Conservation (phyloP, 148 eudicot species). For the Vaccinium myrtillus region DNA sequence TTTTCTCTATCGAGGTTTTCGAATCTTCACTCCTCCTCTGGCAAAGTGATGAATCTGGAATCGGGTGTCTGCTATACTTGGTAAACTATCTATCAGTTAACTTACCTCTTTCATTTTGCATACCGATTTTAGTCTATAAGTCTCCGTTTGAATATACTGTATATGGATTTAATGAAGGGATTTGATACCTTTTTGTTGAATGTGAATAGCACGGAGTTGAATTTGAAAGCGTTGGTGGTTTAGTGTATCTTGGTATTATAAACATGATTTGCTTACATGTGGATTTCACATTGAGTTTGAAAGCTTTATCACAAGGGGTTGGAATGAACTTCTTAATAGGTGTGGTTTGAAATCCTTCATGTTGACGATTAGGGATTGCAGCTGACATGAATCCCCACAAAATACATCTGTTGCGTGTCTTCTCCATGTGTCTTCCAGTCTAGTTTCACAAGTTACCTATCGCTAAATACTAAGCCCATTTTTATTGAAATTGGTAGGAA, state of each 20-base stretch:
- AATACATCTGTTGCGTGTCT: not conserved
- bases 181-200: not conserved
- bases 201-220: not conserved
- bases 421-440: not conserved
- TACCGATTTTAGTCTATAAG: not conserved
- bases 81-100: slow-evolving; percentile 30
- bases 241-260: no score
- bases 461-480: not conserved
- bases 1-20: slow-evolving; percentile 95
- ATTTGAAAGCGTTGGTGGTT: no score
- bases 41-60: slow-evolving; percentile 91
- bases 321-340: not conserved
- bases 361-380: not conserved
- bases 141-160: not conserved
- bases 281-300: not conserved
- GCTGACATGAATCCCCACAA: not conserved
- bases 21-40: slow-evolving; percentile 89
- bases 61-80: slow-evolving; percentile 91
- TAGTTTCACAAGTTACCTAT: not conserved
- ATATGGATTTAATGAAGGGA: not conserved
- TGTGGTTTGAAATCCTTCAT: not conserved
- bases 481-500: not conserved
- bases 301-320: not conserved
- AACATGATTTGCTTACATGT: no score
- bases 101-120: not conserved